A percentile compares a stretch with the other conserved stretches of the same genome.
These are phyloP conservation scores for Porogramme epimiltina DNA, from an alignment of 1,284 basidiomycete species.

Conservation along the genomic window DNA sequence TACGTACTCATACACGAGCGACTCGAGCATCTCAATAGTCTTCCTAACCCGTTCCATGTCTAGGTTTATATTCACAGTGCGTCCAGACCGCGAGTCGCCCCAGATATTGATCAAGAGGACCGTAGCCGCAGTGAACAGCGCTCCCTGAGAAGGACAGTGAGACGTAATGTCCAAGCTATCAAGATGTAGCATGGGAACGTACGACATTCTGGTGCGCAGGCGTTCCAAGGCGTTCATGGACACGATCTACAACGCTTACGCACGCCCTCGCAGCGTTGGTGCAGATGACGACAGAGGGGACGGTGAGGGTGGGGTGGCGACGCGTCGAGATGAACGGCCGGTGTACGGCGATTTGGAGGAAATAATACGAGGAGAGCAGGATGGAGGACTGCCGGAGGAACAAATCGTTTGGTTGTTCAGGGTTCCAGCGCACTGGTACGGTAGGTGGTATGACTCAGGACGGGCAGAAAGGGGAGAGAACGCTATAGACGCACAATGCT, in stretches of 20 bases:
- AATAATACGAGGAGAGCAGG: constrained; percentile 57
- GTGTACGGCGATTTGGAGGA: constrained; percentile 58
- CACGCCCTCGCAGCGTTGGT: constrained; percentile 62
- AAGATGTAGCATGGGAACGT: not conserved
- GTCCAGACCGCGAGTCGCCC: constrained; percentile 61
- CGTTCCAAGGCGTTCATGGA: constrained; percentile 28
- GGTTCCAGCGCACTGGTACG: constrained; percentile 59
- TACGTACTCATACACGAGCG: constrained; percentile 49
- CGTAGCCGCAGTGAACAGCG: constrained; percentile 63
- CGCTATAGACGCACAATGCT: constrained; percentile 39
- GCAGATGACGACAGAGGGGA: constrained; percentile 64
- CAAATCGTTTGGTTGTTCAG: constrained; percentile 42
- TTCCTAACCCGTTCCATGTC: constrained; percentile 71
- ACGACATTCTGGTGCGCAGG: constrained; percentile 27
- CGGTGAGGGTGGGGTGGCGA: constrained; percentile 36
- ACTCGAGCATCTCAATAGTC: constrained; percentile 62
- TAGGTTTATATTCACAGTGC: constrained; percentile 51
- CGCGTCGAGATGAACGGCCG: constrained; percentile 52
- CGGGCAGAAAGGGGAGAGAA: not conserved
- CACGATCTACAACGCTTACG: constrained; percentile 50
- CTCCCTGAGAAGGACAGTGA: constrained; percentile 22
- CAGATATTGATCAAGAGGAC: constrained; percentile 76
- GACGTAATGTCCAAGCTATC: no score
- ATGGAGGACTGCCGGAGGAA: constrained; percentile 56
- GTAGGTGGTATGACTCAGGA: not conserved